Evolutionary conservation across 23 red algal genomes (phyloP), one percentile per base, ranked within the genome.

Genomic region (Pyropia yezoensis): DNA sequence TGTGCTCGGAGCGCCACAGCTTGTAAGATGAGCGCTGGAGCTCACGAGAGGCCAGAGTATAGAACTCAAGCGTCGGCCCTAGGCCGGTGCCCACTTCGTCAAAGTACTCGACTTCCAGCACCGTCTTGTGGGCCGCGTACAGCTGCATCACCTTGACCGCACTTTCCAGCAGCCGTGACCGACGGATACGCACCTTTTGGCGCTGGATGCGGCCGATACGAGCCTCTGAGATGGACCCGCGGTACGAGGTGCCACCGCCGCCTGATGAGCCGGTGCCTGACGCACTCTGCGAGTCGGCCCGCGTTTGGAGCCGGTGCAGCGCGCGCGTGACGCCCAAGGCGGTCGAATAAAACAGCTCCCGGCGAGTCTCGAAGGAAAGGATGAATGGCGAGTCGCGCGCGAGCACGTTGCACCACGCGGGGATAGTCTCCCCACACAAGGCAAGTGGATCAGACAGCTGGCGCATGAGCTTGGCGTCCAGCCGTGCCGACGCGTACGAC

Each of bases 61-160:
- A 98, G 73, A 98, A 98, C 61, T 98, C 94, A 9, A 98, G 77
- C 33, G 94, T 98, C 23, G 94, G 94, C 19, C 94, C 94, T 39
- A 98, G 56, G 59, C 94, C 94, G 22, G 86, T 98, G 2, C 94
- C 94, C 22, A 72, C 94, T 68, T 98, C 94, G 49, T 89, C 65
- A 56, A 88, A 91, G 71, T 88, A 98, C 50, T 98, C 80, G 2
- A 98, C 82, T 69, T 98, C 94, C 22, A 98, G 56, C 17, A 98
- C 70, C 49, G 70, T 90, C 20, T 67, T 72, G 60, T 98, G 81
- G 52, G 70, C 56, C 50, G 68, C 63, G 67, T 90, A 98, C 66
- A 85, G 76, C 18, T 83, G 80, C 86, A 98, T 90, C 2, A 91
- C 80, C 58, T 81, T 72, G 49, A 87, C 63, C 17, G 84, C 94